Base-by-base conservation (phyloP, 441 rosid species). In the Viola pubescens region DNA sequence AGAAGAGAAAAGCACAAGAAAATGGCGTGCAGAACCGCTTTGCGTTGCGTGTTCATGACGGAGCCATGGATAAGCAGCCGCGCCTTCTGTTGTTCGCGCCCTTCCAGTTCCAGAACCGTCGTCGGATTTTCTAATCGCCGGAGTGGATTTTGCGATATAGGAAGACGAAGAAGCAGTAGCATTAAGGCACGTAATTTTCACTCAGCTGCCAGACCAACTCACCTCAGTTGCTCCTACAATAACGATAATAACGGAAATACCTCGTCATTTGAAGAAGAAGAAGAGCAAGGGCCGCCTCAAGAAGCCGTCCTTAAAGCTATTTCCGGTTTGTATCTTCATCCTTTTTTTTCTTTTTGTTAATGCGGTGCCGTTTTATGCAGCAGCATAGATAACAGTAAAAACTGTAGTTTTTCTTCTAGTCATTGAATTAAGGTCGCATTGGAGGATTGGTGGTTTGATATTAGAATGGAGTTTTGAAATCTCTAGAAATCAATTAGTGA, bases 271-370 rank as follows among this genome's bases (percentile, higher is more conserved):
- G 70, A 71, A 54, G 82, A 70, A 52, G 91, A 80, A 47, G 64
- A 68, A 11, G 98, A 91, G 59, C 97, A 89, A 70, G 88, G 79
- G 0, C 98, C 95, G 2, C 95, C 98, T 46, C 98, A 89, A 62
- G 98, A 91, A 75, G 98, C 96, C 41, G 86, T 91, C 58, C 91
- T 91, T 48, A 91, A 83, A 70, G 95, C 94, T 63, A 91, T 91
- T 75, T 89, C 97, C 74, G 96, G 98, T 88, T 42, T 8, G 46
- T 40, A 14, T 9, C 4, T 52, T 50, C 57, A 19, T n/a, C 37
- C 50, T 38, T 13, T 54, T 49, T 16, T 58, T n/a, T 6, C 13
- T 51, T 43, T 19, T 44, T 11, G 3, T 63, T n/a, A 1, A 4
- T 6, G n/a, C 4, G 9, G 9, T 46, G 34, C 2, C 34, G 34